Base-by-base conservation (phyloP, 192 early-diverging fungal genomes). In the Backusella tuberculispora region DNA sequence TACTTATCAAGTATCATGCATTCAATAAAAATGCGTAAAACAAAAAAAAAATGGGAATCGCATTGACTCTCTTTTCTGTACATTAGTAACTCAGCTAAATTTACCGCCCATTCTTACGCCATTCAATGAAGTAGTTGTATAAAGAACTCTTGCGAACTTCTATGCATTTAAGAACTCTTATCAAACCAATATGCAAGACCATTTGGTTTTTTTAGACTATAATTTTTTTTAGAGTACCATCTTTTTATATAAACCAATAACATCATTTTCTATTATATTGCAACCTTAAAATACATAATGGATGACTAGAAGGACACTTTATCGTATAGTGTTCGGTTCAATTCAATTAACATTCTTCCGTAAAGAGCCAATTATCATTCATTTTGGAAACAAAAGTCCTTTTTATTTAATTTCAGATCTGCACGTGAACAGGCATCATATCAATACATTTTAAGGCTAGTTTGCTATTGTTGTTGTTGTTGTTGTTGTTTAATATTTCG, bases 11-110 rank as follows among this genome's bases (percentile, higher is more conserved):
- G 26, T 13, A 26, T 26, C 21, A 60, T 60, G 21, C 21, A 13
- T 4, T n/a, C 5, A 13, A 60, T 13, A 12, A 4, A 12, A 7
- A 12, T 13, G 10, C 21, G 8, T 21, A n/a, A 21, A 10, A 21
- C 1, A 21, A 60, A n/a, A 26, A 13, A 60, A 56, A n/a, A n/a
- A n/a, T n/a, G n/a, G 50, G 2, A 0, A 56, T 15, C 50, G 19
- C 50, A 56, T 56, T 56, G 50, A 24, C 21, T 24, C 50, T 24
- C 50, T 56, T 56, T 56, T n/a, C n/a, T n/a, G n/a, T n/a, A n/a
- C 19, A 12, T 24, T 24, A 60, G 53, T 8, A 53, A 12, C 19
- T 53, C 50, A 53, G 50, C 7, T 60, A 60, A 60, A 60, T 60
- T 19, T 5, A 13, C 42, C 10, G 5, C 42, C 5, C 10, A 43